Evolutionary conservation across 176 grass and related monocot species (phyloP), one percentile per base, ranked within the genome.

Genomic region (Juncus inflexus): DNA sequence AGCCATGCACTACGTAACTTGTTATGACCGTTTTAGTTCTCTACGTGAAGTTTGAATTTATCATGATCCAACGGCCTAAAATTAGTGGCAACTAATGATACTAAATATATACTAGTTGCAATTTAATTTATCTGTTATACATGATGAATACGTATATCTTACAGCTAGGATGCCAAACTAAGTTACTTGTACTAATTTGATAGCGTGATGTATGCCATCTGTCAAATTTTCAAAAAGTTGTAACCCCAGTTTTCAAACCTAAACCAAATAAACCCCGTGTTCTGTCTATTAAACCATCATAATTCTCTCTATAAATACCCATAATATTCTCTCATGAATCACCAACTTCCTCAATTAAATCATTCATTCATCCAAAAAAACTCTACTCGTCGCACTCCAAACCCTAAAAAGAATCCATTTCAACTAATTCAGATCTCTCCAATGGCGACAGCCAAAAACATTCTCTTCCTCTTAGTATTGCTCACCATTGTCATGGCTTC

Each of bases 1-100:
- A 71, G 67, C 52, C 13, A 45, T 71, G 67, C 67, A 71, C 67
- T 55, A 71, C 57, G 36, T 71, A 71, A 71, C 67, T 71, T 71
- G 54, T 16, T 35, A 59, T 71, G 67, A 71, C 53, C 38, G 52
- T 71, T n/a, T 71, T 12, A 28, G 37, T 57, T 37, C 15, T 71
- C 36, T 6, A 71, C 42, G 39, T 58, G 37, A 58, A 19, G 40
- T 15, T 50, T 49, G 5, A 67, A 52, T 53, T 28, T 42, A n/a
- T 6, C 28, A 35, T 12, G 7, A 67, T 5, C 9, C 3, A 53
- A 67, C 8, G 4, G 7, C 12, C 49, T 8, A 52, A 7, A 52
- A 12, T 42, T 50, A 67, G 11, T 35, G 9, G 43, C 13, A 2
- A 15, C 0, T 37, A 9, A 49, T 50, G 16, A 2, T 12, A 11